A percentile compares a stretch with the other conserved stretches of the same genome.
These are phyloP conservation scores for Neurospora terricola DNA, from an alignment of 495 filamentous ascomycete species.

Conservation along the genomic window DNA sequence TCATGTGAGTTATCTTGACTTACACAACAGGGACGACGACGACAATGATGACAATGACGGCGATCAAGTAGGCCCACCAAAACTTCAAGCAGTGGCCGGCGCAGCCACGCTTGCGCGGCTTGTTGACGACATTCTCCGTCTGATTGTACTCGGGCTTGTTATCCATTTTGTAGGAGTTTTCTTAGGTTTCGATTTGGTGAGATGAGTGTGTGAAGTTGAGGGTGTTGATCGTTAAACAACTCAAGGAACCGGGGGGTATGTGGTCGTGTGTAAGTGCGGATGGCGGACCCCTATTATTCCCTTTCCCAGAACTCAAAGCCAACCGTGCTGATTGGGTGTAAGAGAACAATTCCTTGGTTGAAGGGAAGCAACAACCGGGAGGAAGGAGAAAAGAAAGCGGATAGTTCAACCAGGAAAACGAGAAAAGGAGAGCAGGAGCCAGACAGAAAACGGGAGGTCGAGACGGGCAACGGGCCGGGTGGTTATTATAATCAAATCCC, in stretches of 20 bases:
- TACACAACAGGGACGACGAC: slow-evolving; percentile 58
- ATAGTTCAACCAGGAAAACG: not conserved
- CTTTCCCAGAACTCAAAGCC: not conserved
- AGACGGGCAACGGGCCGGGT: not conserved
- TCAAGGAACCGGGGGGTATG: not conserved
- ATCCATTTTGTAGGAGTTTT: not conserved
- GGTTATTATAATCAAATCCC: not conserved
- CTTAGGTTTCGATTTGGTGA: not conserved
- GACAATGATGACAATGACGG: slow-evolving; percentile 46
- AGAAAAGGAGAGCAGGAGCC: not conserved
- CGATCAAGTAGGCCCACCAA: slow-evolving; percentile 65
- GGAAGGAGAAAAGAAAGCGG: not conserved
- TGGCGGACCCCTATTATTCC: not conserved
- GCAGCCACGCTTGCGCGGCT: slow-evolving; percentile 18
- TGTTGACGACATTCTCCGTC: slow-evolving; percentile 13
- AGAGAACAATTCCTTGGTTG: not conserved
- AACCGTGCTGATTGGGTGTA: not conserved
- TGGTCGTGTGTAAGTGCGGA: not conserved
- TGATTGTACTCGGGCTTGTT: slow-evolving; percentile 16
- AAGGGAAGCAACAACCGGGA: not conserved
- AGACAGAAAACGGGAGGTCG: not conserved
- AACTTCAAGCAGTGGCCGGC: slow-evolving; percentile 41
- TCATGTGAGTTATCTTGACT: slow-evolving; percentile 24
- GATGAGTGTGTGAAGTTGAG: not conserved
- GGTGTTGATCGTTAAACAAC: not conserved